Conservation (phyloP, 441 rosid genomes). For the Aleurites moluccanus region DNA sequence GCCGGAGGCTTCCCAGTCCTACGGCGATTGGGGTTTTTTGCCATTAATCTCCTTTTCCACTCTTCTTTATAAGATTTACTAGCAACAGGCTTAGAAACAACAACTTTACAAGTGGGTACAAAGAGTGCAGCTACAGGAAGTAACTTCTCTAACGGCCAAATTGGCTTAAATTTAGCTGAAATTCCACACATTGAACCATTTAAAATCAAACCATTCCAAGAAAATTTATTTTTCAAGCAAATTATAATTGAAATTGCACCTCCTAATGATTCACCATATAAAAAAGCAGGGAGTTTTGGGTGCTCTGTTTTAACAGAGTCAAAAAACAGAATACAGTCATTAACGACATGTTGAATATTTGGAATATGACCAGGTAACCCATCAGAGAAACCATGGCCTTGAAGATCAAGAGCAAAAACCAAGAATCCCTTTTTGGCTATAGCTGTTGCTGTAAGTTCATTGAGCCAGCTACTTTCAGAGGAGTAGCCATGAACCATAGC, state of each 20-base stretch:
- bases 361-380: slow-evolving; percentile 34
- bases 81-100: slow-evolving; percentile 22
- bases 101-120: slow-evolving; percentile 29
- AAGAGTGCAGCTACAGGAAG: slow-evolving; percentile 34
- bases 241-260: slow-evolving; percentile 34
- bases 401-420: slow-evolving; percentile 36
- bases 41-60: slow-evolving; percentile 32
- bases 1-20: slow-evolving; percentile 28
- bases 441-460: slow-evolving; percentile 35
- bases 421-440: slow-evolving; percentile 34
- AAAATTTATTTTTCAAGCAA: slow-evolving; percentile 20
- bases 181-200: slow-evolving; percentile 42
- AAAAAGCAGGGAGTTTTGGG: slow-evolving; percentile 33
- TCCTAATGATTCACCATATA: slow-evolving; percentile 40
- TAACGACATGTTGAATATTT: slow-evolving; percentile 20
- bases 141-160: slow-evolving; percentile 34
- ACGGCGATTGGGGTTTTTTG: slow-evolving; percentile 24
- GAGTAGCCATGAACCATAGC: slow-evolving; percentile 42
- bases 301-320: slow-evolving; percentile 17
- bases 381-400: slow-evolving; percentile 38
- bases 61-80: slow-evolving; percentile 32
- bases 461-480: slow-evolving; percentile 38
- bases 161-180: slow-evolving; percentile 33
- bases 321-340: slow-evolving; percentile 30
- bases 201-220: slow-evolving; percentile 35